Base-by-base conservation (phyloP, 2,329 filamentous ascomycete genomes). In the Sclerotinia subarctica region DNA sequence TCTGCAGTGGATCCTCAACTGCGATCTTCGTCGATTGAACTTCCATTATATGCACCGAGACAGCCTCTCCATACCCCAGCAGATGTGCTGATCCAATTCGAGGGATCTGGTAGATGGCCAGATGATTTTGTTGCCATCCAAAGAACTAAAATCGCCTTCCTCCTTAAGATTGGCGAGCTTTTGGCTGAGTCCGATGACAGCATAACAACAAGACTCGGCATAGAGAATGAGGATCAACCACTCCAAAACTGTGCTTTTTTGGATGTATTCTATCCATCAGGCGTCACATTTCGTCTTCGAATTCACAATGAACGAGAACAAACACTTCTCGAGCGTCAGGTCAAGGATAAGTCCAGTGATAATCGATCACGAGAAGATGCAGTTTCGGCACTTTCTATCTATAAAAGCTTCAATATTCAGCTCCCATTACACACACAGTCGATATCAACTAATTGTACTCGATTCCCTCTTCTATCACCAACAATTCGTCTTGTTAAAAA, bases 81-180 rank as follows among this genome's bases (percentile, higher is more conserved):
- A 72, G 89, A 96, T 72, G 86, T 96, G 44, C 85, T 93, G 53
- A 84, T 99, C 59, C 94, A 94, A 76, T 98, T 99, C 74, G 95
- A 99, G 80, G 92, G 91, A 5, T 98, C 95, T 8, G 90, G 88
- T 57, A 90, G 92, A 73, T 99, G 95, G 95, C 95, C 95, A 0
- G 94, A 98, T 76, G 93, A 96, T 76, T 80, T 98, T 11, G 87
- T 87, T 4, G 94, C 94, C 6, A 97, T 98, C 67, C 95, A 99
- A 78, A 88, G 93, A 75, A 94, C 93, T 17, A 99, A 99, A 79
- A 86, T 96, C 51, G 95, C 96, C 4, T 96, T 99, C 76, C 83
- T 92, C 13, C 78, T 90, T 11, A 89, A 88, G 74, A 83, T 91
- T 66, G 82, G 84, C 15, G 84, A 86, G 65, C 79, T 95, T 5